Percentiles rank a stretch among this genome's conserved stretches.
phyloP scores from a whole-genome alignment of 2,329 filamentous ascomycete genomes.

The Drechslerella stenobrocha region DNA sequence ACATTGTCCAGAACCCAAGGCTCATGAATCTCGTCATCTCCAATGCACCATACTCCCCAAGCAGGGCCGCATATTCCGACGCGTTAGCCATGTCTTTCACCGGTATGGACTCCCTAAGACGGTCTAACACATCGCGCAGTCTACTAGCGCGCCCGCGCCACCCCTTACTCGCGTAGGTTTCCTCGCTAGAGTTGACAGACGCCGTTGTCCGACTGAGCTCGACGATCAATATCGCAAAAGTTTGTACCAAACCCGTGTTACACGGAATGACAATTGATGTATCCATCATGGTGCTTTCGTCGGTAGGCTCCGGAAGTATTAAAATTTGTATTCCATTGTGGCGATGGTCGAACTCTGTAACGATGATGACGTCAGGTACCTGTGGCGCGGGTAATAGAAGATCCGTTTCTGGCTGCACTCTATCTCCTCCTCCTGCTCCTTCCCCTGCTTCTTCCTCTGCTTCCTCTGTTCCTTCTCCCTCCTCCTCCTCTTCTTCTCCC shows the following conservation, averaged over 20 bases:
- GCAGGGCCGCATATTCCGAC: neutral
- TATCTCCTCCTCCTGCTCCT: neutral
- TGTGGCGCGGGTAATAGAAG: neutral
- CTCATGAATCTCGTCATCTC: constrained; percentile 6
- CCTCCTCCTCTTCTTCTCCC: neutral
- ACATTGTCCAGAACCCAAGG: constrained; percentile 10
- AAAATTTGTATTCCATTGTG: constrained; percentile 31
- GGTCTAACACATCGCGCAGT: neutral
- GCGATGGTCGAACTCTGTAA: constrained; percentile 26
- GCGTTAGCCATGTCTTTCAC: neutral
- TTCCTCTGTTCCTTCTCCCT: no score
- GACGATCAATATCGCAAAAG: constrained; percentile 12
- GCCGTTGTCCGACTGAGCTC: constrained; percentile 19
- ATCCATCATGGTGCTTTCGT: constrained; percentile 6
- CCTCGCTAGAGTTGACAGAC: neutral
- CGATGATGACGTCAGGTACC: constrained; percentile 5
- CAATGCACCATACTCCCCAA: neutral
- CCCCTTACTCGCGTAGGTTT: neutral
- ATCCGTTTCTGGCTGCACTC: neutral
- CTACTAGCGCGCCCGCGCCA: constrained; percentile 9
- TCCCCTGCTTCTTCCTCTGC: no score
- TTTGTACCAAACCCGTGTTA: neutral
- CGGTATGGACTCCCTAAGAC: neutral
- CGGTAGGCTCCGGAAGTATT: constrained; percentile 24
- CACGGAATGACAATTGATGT: constrained; percentile 7